phyloP scores from a whole-genome alignment of 2,329 filamentous ascomycete genomes.

The Diplodia intermedia region DNA sequence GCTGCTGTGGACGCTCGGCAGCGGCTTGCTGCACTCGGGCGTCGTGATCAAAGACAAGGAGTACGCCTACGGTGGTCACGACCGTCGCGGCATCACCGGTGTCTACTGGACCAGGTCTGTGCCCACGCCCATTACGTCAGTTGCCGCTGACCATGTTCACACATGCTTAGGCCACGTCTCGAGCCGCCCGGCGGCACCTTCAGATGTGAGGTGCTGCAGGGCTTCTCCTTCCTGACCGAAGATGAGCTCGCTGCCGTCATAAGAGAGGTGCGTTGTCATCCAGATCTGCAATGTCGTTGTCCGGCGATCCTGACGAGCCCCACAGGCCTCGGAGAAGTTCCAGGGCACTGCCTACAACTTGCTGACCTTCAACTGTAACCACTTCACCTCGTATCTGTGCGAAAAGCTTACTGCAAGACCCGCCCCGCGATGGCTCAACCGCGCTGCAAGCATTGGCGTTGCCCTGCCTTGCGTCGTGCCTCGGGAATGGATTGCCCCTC shows the following conservation, averaged over 20 bases:
- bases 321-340: constrained; percentile 72
- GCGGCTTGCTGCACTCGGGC: constrained; percentile 80
- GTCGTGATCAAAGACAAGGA: constrained; percentile 81
- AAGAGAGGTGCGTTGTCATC: constrained; percentile 50
- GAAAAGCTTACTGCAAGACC: constrained; percentile 72
- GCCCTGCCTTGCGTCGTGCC: constrained; percentile 83
- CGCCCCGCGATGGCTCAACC: constrained; percentile 79
- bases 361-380: constrained; percentile 85
- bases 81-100: constrained; percentile 72
- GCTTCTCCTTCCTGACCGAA: constrained; percentile 73
- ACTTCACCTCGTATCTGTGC: constrained; percentile 81
- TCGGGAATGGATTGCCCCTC: constrained; percentile 79
- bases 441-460: constrained; percentile 82
- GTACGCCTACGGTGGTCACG: constrained; percentile 86
- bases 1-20: constrained; percentile 77
- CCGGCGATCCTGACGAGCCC: constrained; percentile 34
- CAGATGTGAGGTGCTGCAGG: constrained; percentile 75
- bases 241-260: constrained; percentile 76
- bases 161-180: constrained; percentile 59
- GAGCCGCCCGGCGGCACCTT: constrained; percentile 81
- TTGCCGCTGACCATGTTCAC: constrained; percentile 4
- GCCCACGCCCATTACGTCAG: constrained; percentile 20
- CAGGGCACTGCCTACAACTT: constrained; percentile 80
- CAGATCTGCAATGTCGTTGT: not conserved
- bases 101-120: constrained; percentile 77